A percentile compares a stretch with the other conserved stretches of the same genome.
Evolutionary conservation across 1,284 basidiomycete species (phyloP).

Genomic region (Fomitiporia mediterranea): DNA sequence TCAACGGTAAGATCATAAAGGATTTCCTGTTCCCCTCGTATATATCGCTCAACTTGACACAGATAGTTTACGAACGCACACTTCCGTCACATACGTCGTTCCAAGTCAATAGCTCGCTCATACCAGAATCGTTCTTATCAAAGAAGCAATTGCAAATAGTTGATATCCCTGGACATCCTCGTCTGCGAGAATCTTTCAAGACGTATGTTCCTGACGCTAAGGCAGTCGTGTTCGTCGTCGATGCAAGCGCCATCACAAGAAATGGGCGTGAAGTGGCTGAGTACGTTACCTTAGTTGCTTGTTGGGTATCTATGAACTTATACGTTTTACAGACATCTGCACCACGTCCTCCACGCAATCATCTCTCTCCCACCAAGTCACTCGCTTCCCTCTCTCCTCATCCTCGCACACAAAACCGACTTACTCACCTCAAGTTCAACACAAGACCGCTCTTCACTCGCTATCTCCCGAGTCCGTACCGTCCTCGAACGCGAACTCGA

Average conservation of each 20-base stretch:
- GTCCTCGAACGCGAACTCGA: conserved; percentile 79
- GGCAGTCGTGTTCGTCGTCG: conserved; percentile 69
- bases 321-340: conserved; percentile 54
- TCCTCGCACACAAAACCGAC: conserved; percentile 74
- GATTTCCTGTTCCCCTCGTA: background rate
- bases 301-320: background rate
- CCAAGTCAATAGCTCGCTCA: conserved; percentile 56
- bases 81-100: conserved; percentile 69
- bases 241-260: conserved; percentile 67
- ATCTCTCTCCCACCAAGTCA: conserved; percentile 67
- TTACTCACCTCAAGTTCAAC: conserved; percentile 44
- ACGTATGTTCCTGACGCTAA: conserved; percentile 58
- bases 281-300: conserved; percentile 39
- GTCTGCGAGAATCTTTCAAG: conserved; percentile 64
- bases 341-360: conserved; percentile 62
- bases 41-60: conserved; percentile 15
- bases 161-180: conserved; percentile 75
- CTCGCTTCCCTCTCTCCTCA: conserved; percentile 50
- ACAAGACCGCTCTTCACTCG: conserved; percentile 39
- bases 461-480: conserved; percentile 62
- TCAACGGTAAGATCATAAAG: conserved; percentile 39
- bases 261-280: conserved; percentile 71
- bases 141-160: conserved; percentile 47
- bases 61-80: conserved; percentile 62
- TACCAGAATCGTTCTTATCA: conserved; percentile 36